A percentile compares a stretch with the other conserved stretches of the same genome.
Conservation (phyloP, 2,329 filamentous ascomycete genomes). For the Stagonosporopsis rhizophila region DNA sequence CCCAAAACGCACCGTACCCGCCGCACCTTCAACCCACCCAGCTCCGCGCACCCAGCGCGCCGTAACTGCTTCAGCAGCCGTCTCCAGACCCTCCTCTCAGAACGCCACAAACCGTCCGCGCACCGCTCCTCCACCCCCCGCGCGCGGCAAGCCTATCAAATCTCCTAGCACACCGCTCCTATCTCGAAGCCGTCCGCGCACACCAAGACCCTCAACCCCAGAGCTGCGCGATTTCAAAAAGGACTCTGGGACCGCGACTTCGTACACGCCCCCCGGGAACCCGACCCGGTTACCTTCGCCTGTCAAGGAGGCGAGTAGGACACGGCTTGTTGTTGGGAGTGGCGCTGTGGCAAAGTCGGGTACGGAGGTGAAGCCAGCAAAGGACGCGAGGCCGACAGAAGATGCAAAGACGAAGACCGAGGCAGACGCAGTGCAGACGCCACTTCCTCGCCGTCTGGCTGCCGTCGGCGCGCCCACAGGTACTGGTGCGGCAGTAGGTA, state of each 20-base stretch:
- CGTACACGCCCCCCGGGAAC: conserved; percentile 17
- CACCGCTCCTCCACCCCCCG: background rate
- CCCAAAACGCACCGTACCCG: background rate
- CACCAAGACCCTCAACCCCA: background rate
- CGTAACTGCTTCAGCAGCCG: conserved; percentile 25
- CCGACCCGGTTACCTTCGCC: conserved; percentile 16
- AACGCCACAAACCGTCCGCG: background rate
- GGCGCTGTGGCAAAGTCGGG: background rate
- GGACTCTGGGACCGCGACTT: conserved; percentile 1
- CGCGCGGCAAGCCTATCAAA: background rate
- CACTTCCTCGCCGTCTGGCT: background rate
- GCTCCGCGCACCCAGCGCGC: conserved; percentile 5
- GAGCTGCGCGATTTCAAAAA: background rate
- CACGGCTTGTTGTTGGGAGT: background rate
- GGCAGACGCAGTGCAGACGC: background rate
- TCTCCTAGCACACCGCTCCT: conserved; percentile 1
- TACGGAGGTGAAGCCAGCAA: background rate
- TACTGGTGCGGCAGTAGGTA: background rate
- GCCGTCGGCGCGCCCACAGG: background rate
- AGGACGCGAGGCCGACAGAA: background rate
- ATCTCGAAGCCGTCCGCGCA: background rate
- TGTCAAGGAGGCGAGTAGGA: conserved; percentile 5
- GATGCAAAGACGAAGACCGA: background rate
- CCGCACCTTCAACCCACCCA: background rate
- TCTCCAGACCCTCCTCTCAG: background rate